Evolutionary conservation across 2,329 filamentous ascomycete species (phyloP).

Genomic region (Trichoderma asperellum): DNA sequence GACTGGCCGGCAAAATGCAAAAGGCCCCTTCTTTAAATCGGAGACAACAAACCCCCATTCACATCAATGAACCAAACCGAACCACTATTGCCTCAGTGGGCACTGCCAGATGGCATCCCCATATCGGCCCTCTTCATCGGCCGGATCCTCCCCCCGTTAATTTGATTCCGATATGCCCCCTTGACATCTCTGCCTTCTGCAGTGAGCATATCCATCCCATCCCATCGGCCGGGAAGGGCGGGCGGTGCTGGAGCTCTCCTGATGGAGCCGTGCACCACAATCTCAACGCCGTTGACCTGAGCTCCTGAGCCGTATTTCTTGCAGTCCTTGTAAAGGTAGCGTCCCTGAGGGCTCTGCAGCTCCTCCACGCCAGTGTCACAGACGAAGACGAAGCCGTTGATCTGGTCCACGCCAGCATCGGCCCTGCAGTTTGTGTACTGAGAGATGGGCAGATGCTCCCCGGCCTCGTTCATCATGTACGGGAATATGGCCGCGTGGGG

Average conservation of each 20-base stretch:
- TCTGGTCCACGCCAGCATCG: slow-evolving; percentile 11
- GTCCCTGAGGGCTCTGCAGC: not conserved
- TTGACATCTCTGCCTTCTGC: slow-evolving; percentile 7
- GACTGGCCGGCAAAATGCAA: not conserved
- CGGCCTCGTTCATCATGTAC: not conserved
- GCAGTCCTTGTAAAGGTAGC: slow-evolving; percentile 18
- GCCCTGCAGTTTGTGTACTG: slow-evolving; percentile 7
- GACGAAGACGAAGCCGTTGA: slow-evolving; percentile 20
- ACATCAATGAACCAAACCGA: not conserved
- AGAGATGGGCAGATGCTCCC: not conserved
- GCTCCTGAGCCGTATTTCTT: slow-evolving; percentile 9
- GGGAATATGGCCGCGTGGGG: not conserved
- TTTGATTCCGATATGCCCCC: slow-evolving; percentile 12
- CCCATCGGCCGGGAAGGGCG: slow-evolving; percentile 13
- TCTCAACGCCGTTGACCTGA: slow-evolving; percentile 20
- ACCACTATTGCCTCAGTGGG: not conserved
- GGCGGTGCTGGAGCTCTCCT: not conserved
- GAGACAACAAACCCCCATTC: not conserved
- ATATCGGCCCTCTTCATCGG: slow-evolving; percentile 18
- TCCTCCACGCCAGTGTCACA: not conserved
- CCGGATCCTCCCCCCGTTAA: slow-evolving; percentile 19
- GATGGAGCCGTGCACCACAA: slow-evolving; percentile 8
- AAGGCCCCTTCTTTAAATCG: not conserved
- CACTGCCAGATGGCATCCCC: not conserved
- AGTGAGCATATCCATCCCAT: not conserved